Conservation (phyloP, 163 green algal species). For the Coccomyxa subellipsoidea region DNA sequence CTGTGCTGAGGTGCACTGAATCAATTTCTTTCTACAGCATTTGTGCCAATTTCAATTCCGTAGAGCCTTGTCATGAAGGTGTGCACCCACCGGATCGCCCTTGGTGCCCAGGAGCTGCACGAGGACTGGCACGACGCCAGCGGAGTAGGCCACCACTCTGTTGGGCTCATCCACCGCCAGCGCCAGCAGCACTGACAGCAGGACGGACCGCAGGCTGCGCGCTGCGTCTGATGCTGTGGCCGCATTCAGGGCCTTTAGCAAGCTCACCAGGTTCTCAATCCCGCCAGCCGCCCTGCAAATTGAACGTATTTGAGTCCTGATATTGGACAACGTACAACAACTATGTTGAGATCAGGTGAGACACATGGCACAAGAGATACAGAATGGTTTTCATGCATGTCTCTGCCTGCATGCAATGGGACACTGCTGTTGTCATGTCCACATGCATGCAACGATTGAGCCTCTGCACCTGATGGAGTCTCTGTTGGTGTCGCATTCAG, state of each 20-base stretch:
- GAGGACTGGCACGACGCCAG: background rate
- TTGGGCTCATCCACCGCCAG: conserved; percentile 5
- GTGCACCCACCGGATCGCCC: background rate
- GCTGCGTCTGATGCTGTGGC: background rate
- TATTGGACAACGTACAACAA: too few relatives aligned
- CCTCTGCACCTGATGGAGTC: background rate
- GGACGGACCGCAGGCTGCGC: background rate
- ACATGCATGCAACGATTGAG: background rate
- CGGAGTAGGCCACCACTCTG: background rate
- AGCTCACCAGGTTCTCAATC: background rate
- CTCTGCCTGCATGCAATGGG: too few relatives aligned
- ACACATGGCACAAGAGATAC: background rate
- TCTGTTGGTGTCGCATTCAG: background rate
- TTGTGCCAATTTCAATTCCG: too few relatives aligned
- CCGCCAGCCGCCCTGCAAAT: conserved; percentile 1
- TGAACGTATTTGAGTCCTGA: background rate
- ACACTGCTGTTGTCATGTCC: too few relatives aligned
- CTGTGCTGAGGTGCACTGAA: too few relatives aligned
- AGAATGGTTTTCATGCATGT: background rate
- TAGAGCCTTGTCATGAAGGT: too few relatives aligned
- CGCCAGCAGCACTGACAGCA: background rate
- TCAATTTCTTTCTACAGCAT: too few relatives aligned
- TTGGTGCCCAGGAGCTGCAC: background rate
- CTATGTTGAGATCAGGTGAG: too few relatives aligned
- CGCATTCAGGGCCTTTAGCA: conserved; percentile 3